Evolutionary conservation across 805 yeast species (phyloP).

Genomic region (Candida peoriensis): DNA sequence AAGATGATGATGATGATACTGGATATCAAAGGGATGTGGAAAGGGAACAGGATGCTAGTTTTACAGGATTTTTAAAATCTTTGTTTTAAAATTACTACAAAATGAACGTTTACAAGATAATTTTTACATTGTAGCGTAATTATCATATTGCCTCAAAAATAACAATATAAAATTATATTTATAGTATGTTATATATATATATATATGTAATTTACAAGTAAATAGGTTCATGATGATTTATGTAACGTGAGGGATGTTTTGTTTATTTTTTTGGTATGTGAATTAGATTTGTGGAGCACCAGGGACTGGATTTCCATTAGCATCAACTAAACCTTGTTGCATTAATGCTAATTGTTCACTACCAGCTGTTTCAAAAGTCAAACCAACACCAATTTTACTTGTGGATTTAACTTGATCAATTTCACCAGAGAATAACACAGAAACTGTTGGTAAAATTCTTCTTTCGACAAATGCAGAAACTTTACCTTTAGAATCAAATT

Average conservation of each 20-base stretch:
- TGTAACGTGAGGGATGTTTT: not conserved
- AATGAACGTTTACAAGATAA: slow-evolving; percentile 3
- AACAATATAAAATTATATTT: too few species aligned
- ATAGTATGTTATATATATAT: too few species aligned
- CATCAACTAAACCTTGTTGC: slow-evolving; percentile 83
- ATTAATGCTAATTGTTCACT: slow-evolving; percentile 86
- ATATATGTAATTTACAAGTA: too few species aligned
- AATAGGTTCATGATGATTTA: slow-evolving; percentile 1
- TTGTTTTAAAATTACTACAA: slow-evolving; percentile 8
- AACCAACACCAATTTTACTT: slow-evolving; percentile 85
- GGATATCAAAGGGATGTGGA: slow-evolving; percentile 1
- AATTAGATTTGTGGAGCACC: slow-evolving; percentile 59
- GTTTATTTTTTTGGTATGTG: not conserved
- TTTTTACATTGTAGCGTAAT: not conserved
- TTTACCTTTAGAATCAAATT: slow-evolving; percentile 85
- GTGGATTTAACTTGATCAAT: slow-evolving; percentile 80
- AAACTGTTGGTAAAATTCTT: slow-evolving; percentile 86
- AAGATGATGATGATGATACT: slow-evolving; percentile 1
- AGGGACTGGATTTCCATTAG: slow-evolving; percentile 80
- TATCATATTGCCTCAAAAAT: too few species aligned
- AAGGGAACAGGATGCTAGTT: slow-evolving; percentile 11
- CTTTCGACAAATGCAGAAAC: slow-evolving; percentile 89
- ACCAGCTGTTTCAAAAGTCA: slow-evolving; percentile 94
- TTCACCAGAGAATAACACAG: slow-evolving; percentile 86
- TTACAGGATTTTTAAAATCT: slow-evolving; percentile 18